Evolutionary conservation across 768 basidiomycete species (phyloP).

Genomic region (Lentinula guzmanii): DNA sequence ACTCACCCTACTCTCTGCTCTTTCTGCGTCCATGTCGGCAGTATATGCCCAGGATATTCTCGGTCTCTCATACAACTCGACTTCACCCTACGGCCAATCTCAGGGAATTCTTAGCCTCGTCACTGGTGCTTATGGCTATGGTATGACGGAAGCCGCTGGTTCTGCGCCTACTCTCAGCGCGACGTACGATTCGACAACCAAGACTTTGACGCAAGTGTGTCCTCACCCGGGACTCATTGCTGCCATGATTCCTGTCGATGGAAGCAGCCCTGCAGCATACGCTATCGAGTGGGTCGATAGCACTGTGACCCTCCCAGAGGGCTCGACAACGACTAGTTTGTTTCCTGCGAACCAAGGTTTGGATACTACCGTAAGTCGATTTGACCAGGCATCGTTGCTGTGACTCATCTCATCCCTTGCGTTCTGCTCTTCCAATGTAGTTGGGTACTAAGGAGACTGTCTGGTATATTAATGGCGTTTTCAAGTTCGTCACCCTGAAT

Average conservation of each 20-base stretch:
- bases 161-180: background rate
- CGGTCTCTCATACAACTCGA: background rate
- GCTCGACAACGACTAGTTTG: background rate
- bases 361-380: background rate
- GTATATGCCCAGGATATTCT: background rate
- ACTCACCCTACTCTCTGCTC: background rate
- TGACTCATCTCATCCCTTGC: background rate
- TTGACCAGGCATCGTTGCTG: background rate
- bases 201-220: background rate
- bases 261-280: background rate
- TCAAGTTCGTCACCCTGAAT: background rate
- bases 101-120: background rate
- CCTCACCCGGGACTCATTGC: background rate
- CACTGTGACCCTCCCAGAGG: background rate
- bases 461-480: background rate
- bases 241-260: background rate
- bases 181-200: background rate
- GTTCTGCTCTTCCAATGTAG: background rate
- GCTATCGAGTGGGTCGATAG: background rate
- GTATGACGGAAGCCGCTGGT: background rate
- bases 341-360: background rate
- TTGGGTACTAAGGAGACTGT: background rate
- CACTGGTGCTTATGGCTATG: background rate
- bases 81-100: constrained; percentile 1
- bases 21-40: background rate